Evolutionary conservation across 495 filamentous ascomycete species (phyloP), one percentile per base, ranked within the genome.

Genomic region (Penicillium atrosanguineum): DNA sequence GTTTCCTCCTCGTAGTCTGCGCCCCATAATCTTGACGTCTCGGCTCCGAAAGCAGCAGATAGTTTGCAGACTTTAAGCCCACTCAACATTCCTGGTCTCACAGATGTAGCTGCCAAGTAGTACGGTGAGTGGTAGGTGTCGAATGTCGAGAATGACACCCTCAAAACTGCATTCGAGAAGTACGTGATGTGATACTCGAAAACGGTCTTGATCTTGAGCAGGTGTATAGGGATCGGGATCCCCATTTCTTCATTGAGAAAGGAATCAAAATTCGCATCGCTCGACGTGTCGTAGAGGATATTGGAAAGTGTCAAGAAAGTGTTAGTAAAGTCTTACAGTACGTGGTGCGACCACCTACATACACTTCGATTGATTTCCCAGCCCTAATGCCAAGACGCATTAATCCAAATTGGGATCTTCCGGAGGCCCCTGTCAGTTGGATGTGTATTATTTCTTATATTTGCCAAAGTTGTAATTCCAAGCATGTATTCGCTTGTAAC

Each of bases 181-280:
- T 44, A 2, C 58, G 50, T 47, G 38, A 62, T 0, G 25, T 64
- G n/a, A 61, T 51, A 37, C 43, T 57, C 18, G 45, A 60, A 14
- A 36, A 59, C 43, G 44, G 55, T 21, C 55, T 69, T 52, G 62
- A 65, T 36, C 55, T 69, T 20, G 51, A 63, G 56, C 64, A 65
- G 37, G 56, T 69, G 4, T 56, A 56, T 38, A 45, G 50, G 34
- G 57, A 67, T 49, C 66, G 53, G 57, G 36, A 65, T 29, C 57
- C 62, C 12, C 28, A 57, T 7, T 65, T 65, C 41, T 63, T 68
- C 37, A 56, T 56, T 14, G 45, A 46, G 0, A 58, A 46, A 9
- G 50, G 55, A 1, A 53, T 58, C 3, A 44, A 44, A 25, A 44
- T 20, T 12, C 19, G 20, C 6, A 44, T 44, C 9, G 41, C 41